Evolutionary conservation across 371 early-diverging fungal species (phyloP), one percentile per base, ranked within the genome.

Genomic region (Mortierella sp.): DNA sequence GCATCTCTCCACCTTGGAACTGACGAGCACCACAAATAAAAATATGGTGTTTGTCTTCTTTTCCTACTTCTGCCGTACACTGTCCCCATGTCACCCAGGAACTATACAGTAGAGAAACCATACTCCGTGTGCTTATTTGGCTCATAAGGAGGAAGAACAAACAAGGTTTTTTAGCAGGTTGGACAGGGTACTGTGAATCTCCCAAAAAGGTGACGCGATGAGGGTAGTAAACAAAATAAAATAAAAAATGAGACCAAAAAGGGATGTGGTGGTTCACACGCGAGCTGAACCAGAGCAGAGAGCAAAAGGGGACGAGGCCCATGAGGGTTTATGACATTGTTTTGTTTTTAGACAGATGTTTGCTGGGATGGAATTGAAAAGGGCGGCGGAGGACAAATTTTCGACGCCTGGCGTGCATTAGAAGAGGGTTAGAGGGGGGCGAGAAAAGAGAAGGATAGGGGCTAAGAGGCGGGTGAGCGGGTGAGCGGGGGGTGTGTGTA

Each of bases 361-460:
- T 44, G 48, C 47, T 45, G 71, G 71, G 71, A 71, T 71, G 71
- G 47, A 71, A 47, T 44, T 71, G 45, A 47, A 14, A 14, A 16
- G 65, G 42, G 71, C 71, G n/a, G 71, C 71, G 48, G 48, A 71
- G 48, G 71, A 45, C 71, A 47, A 47, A 71, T 71, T 47, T 71
- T 71, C 47, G 71, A 45, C 19, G 44, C 44, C 45, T 45, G 11
- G 47, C 26, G 45, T 47, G 71, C 71, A 38, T 71, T 71, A 70
- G 26, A n/a, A 14, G 65, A 63, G 38, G 68, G 2, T n/a, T 7
- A 9, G 26, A 26, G 57, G 26, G 57, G 1, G 11, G 57, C 19
- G 21, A 19, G 2, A 19, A 65, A 21, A 9, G 16, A 6, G 38
- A 65, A 21, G 19, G 31, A 31, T n/a, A 60, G 31, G 28, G 63